Conservation (phyloP, 2,329 filamentous ascomycete genomes). For the Diaporthe caulivora region DNA sequence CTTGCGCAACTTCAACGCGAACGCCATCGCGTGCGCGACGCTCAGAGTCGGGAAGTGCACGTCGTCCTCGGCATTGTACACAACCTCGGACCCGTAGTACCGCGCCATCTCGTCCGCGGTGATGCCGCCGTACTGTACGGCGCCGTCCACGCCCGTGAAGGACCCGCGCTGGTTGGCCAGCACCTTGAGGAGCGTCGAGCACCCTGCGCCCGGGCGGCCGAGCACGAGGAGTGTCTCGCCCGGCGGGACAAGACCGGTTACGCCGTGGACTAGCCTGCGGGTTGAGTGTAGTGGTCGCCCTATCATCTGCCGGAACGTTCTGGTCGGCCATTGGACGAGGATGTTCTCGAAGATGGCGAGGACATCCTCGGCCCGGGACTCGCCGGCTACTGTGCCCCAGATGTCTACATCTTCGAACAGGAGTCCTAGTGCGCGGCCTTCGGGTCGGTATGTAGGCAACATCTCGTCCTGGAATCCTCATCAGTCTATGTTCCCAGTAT, state of each 20-base stretch:
- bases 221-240: constrained; percentile 45
- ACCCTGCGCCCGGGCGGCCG: constrained; percentile 49
- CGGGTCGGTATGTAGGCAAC: not conserved
- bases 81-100: constrained; percentile 47
- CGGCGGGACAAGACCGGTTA: not conserved
- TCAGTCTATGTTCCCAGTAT: not conserved
- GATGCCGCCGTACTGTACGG: constrained; percentile 46
- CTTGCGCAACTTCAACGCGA: constrained; percentile 62
- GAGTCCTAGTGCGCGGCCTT: not conserved
- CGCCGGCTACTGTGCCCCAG: constrained; percentile 1
- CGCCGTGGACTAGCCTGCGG: not conserved
- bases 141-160: constrained; percentile 46
- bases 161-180: constrained; percentile 47
- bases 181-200: constrained; percentile 48
- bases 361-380: not conserved
- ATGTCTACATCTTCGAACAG: constrained; percentile 8
- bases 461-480: not conserved
- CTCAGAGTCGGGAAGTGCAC: constrained; percentile 78
- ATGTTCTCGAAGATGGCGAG: not conserved
- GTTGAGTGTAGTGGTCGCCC: not conserved
- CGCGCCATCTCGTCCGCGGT: constrained; percentile 38
- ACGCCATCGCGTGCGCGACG: constrained; percentile 74
- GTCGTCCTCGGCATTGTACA: constrained; percentile 60
- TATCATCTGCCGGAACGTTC: not conserved
- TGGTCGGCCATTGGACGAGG: not conserved